Conservation (phyloP, 139 green algal genomes). For the Picocystis salinarum region DNA sequence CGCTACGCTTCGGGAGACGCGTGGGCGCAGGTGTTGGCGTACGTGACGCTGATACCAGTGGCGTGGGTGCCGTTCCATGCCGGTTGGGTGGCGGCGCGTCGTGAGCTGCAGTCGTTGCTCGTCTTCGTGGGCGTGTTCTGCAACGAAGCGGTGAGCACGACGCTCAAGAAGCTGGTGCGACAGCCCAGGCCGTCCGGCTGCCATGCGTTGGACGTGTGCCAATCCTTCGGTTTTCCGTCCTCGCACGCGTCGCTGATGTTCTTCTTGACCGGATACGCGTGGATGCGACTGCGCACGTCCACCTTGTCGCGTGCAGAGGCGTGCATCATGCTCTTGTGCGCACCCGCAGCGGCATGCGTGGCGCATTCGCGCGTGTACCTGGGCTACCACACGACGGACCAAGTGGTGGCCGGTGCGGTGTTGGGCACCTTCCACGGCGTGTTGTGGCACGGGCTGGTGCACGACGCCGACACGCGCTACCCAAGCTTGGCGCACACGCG, state of each 20-base stretch:
- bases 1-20: too few species aligned
- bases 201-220: conserved; percentile 19
- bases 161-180: background rate
- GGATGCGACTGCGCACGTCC: too few species aligned
- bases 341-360: background rate
- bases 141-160: background rate
- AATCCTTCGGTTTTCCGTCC: conserved; percentile 25
- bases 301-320: too few species aligned
- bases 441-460: conserved; percentile 7
- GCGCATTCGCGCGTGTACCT: conserved; percentile 15
- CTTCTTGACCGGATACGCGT: conserved; percentile 5
- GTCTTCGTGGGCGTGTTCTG: background rate
- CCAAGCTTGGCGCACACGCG: too few species aligned
- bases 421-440: conserved; percentile 2
- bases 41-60: too few species aligned
- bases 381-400: conserved; percentile 13
- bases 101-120: conserved; percentile 1
- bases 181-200: too few species aligned
- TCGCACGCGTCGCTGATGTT: conserved; percentile 17
- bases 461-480: too few species aligned
- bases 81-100: too few species aligned
- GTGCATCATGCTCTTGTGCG: background rate
- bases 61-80: too few species aligned
- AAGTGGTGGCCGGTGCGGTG: conserved; percentile 9
- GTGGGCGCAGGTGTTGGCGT: too few species aligned